Evolutionary conservation across 192 early-diverging fungal species (phyloP), one percentile per base, ranked within the genome.

Genomic region (Coemansia sp.): DNA sequence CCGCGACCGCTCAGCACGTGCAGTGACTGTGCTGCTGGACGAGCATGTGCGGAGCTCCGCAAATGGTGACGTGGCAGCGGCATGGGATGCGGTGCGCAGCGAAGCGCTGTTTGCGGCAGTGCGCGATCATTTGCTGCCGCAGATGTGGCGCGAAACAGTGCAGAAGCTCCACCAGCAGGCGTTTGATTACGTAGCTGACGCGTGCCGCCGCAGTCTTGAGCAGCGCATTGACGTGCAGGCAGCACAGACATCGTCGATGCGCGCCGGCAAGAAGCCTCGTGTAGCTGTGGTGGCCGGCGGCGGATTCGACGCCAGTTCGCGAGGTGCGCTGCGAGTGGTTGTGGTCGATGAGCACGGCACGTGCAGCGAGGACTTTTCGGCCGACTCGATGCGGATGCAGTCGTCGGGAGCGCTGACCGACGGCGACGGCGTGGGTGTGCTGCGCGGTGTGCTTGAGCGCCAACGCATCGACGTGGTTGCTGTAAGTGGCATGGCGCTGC

Each of bases 81-180:
- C 75, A 32, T 98, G 96, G 96, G 93, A 96, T 62, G 60, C 73
- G 0, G 67, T 92, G 62, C 87, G 94, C n/a, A 59, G 77, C 35
- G 82, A 88, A 19, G 84, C 91, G 23, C 59, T 91, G 48, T 72
- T 83, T 11, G 62, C 69, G 5, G 87, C 90, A 0, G 67, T 88
- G 37, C 76, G 80, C 29, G 88, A 93, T 2, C 79, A 90, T 12
- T 62, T 95, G 35, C 86, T 90, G 43, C 90, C 89, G 15, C 68
- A 87, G 48, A 86, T 90, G 60, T 88, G 87, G 37, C 90, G 91
- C 65, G 88, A 88, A 75, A 74, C 91, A 15, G 87, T 86, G 32
- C 90, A 94, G 58, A 87, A 86, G 61, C 70, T 94, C 69, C 83
- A 83, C 9, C 70, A 75, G n/a, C 86, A 88, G 60, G 92, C 94